A percentile compares a stretch with the other conserved stretches of the same genome.
Conservation (phyloP, 2,329 filamentous ascomycete species). For the Colletotrichum coccodes region DNA sequence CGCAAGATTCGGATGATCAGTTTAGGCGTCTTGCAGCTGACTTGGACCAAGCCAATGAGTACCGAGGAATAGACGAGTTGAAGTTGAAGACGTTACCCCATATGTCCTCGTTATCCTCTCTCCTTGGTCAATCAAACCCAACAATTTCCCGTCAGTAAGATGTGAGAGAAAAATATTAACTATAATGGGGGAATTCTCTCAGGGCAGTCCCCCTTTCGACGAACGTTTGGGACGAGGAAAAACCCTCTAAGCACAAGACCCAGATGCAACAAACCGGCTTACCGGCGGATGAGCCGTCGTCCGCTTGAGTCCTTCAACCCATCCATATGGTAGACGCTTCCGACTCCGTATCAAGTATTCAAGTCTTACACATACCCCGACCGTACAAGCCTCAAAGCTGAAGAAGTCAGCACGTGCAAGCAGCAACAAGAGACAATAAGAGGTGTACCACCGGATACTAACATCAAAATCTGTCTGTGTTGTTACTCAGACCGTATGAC, state of each 20-base stretch:
- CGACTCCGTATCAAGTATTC: neutral
- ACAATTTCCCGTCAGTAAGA: neutral
- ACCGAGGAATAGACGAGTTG: neutral
- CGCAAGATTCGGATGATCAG: slow-evolving; percentile 51
- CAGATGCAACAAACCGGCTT: too few species aligned
- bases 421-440: neutral
- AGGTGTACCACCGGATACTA: neutral
- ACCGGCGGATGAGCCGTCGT: neutral
- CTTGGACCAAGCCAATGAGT: too few species aligned
- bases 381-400: neutral
- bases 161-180: neutral
- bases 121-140: neutral
- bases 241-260: neutral
- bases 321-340: neutral
- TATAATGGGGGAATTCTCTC: too few species aligned
- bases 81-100: too few species aligned
- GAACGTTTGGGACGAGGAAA: neutral
- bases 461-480: slow-evolving; percentile 16
- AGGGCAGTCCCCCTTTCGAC: neutral
- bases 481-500: slow-evolving; percentile 78
- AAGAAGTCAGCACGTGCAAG: neutral
- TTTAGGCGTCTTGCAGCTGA: slow-evolving; percentile 56
- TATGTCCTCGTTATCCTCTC: neutral
- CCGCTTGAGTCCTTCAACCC: neutral
- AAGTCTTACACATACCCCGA: too few species aligned